These are phyloP conservation scores for Lactarius psammicola DNA, from an alignment of 768 basidiomycete species.

Conservation along the genomic window DNA sequence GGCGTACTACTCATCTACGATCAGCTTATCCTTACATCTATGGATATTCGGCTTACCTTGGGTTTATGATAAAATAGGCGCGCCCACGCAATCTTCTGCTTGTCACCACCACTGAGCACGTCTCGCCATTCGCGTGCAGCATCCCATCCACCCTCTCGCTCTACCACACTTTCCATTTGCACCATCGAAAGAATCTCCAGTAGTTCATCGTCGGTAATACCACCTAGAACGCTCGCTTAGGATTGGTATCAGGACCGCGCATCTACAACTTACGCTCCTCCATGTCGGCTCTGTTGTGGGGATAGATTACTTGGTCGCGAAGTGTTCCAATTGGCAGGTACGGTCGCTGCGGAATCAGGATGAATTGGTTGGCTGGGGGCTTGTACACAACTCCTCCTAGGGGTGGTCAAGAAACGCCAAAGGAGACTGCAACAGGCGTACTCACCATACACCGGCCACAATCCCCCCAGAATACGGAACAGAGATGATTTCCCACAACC, in stretches of 20 bases:
- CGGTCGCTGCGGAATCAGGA: constrained; percentile 93
- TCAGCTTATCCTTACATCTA: constrained; percentile 12
- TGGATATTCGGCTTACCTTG: constrained; percentile 51
- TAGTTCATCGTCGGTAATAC: constrained; percentile 73
- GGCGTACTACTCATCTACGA: constrained; percentile 64
- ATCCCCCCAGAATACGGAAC: constrained; percentile 92
- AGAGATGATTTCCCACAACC: constrained; percentile 88
- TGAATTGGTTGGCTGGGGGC: constrained; percentile 84
- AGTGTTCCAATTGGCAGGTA: constrained; percentile 93
- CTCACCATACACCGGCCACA: constrained; percentile 81
- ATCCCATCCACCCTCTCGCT: constrained; percentile 97
- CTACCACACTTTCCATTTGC: constrained; percentile 82
- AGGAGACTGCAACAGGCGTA: neutral
- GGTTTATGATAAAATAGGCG: constrained; percentile 93
- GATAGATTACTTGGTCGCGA: constrained; percentile 95
- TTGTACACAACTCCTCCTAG: constrained; percentile 78
- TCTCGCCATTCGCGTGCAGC: constrained; percentile 90
- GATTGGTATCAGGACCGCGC: neutral
- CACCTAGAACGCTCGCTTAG: constrained; percentile 42
- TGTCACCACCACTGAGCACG: constrained; percentile 89
- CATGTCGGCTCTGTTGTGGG: constrained; percentile 82
- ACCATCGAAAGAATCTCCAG: constrained; percentile 69
- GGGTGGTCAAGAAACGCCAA: constrained; percentile 3
- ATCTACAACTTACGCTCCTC: constrained; percentile 48
- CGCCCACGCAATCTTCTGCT: constrained; percentile 97